These are phyloP conservation scores for Tympanopsis confertula DNA, from an alignment of 2,329 filamentous ascomycete species.

Conservation along the genomic window DNA sequence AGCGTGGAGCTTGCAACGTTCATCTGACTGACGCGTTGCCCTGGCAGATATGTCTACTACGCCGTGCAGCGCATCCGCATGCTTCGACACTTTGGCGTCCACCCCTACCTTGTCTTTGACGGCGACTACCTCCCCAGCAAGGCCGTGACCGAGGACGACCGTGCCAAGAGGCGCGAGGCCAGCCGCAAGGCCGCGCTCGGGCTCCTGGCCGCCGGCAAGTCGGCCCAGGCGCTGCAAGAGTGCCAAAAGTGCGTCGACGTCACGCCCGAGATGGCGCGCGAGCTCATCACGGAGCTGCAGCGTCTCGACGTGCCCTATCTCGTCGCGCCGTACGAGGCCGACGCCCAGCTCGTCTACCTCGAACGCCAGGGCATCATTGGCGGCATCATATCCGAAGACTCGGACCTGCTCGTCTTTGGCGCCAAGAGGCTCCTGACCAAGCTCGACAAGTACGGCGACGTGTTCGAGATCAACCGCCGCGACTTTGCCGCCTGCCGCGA, in stretches of 20 bases:
- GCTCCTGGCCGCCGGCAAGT: constrained; percentile 69
- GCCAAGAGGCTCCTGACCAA: constrained; percentile 86
- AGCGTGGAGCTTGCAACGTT: constrained; percentile 2
- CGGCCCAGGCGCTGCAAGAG: constrained; percentile 69
- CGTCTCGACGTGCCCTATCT: constrained; percentile 69
- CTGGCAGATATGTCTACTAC: constrained; percentile 70
- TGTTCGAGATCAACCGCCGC: constrained; percentile 77
- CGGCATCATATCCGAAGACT: constrained; percentile 91
- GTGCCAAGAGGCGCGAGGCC: constrained; percentile 65
- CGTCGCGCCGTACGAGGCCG: constrained; percentile 93
- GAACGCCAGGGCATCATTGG: constrained; percentile 74
- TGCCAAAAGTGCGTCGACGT: constrained; percentile 93
- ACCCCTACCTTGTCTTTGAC: constrained; percentile 88
- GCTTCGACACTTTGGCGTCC: constrained; percentile 85
- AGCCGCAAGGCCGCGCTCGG: constrained; percentile 67
- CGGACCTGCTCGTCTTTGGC: constrained; percentile 88
- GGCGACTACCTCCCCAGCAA: constrained; percentile 93
- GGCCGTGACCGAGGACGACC: constrained; percentile 71
- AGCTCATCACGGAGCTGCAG: constrained; percentile 85
- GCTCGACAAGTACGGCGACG: constrained; percentile 84
- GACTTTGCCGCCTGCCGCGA: constrained; percentile 85
- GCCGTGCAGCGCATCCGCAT: constrained; percentile 84
- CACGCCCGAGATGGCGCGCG: constrained; percentile 86
- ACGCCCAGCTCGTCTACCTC: constrained; percentile 90
- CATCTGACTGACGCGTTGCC: constrained; percentile 4